Evolutionary conservation across 2,329 filamentous ascomycete genomes (phyloP).

Genomic region (Diaporthe capsici): DNA sequence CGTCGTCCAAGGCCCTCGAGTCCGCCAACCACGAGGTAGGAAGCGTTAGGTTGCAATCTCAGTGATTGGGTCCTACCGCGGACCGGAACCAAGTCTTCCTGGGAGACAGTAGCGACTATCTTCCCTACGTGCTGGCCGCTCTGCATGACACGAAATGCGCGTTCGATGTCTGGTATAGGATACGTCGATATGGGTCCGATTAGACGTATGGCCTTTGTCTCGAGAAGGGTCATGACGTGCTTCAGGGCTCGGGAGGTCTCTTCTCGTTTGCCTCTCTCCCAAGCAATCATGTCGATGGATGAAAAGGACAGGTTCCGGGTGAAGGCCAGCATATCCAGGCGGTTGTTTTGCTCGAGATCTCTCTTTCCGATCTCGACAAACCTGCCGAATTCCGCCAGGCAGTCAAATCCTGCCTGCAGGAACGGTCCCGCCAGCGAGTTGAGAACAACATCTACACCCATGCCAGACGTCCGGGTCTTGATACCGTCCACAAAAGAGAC

Average conservation of each 20-base stretch:
- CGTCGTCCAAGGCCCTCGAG: not conserved
- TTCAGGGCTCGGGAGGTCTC: not conserved
- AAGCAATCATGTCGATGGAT: slow-evolving; percentile 51
- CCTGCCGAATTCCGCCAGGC: slow-evolving; percentile 51
- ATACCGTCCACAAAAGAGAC: slow-evolving; percentile 47
- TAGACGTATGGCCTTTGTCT: not conserved
- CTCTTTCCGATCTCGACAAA: slow-evolving; percentile 53
- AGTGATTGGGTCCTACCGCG: not conserved
- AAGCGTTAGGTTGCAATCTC: not conserved
- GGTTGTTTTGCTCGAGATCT: slow-evolving; percentile 50
- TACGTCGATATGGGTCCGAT: slow-evolving; percentile 42
- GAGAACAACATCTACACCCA: slow-evolving; percentile 48
- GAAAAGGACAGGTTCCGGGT: slow-evolving; percentile 52
- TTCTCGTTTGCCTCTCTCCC: not conserved
- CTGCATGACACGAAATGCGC: slow-evolving; percentile 56
- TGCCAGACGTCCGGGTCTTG: slow-evolving; percentile 41
- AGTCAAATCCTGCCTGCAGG: slow-evolving; percentile 49
- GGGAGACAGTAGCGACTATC: slow-evolving; percentile 7
- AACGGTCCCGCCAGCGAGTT: slow-evolving; percentile 45
- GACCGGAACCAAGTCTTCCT: slow-evolving; percentile 19
- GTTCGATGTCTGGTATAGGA: slow-evolving; percentile 45
- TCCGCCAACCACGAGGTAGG: slow-evolving; percentile 16
- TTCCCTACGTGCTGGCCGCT: slow-evolving; percentile 9
- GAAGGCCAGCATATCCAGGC: slow-evolving; percentile 62
- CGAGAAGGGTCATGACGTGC: slow-evolving; percentile 43